Evolutionary conservation across 306 rosid species (phyloP).

Genomic region (Fagus crenata): DNA sequence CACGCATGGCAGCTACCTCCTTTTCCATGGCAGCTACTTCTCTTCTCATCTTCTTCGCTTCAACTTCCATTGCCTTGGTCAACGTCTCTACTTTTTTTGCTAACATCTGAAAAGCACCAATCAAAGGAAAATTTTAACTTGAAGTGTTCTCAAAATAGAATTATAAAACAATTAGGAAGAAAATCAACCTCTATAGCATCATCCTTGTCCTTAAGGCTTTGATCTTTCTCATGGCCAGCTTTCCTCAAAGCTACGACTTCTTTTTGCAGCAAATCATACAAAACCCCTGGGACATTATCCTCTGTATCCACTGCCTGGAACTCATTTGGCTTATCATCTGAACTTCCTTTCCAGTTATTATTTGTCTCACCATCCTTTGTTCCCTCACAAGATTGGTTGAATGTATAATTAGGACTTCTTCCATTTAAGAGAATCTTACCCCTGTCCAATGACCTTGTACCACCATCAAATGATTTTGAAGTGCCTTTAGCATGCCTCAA

Average conservation of each 20-base stretch:
- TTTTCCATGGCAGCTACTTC: conserved; percentile 98
- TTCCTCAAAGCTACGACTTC: conserved; percentile 90
- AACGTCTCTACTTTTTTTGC: conserved; percentile 98
- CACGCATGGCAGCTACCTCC: conserved; percentile 99
- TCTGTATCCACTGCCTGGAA: conserved; percentile 57
- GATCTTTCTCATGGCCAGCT: conserved; percentile 97
- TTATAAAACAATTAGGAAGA: conserved; percentile 21
- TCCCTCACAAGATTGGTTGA: conserved; percentile 78
- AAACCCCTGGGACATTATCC: conserved; percentile 81
- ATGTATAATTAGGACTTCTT: conserved; percentile 59
- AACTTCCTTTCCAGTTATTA: conserved; percentile 67
- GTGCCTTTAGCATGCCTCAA: conserved; percentile 96
- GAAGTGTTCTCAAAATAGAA: conserved; percentile 1
- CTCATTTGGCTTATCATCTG: conserved; percentile 77
- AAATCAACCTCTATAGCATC: conserved; percentile 88
- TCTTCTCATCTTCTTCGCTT: conserved; percentile 99
- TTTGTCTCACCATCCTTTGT: conserved; percentile 55
- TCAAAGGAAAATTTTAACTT: conserved; percentile 28
- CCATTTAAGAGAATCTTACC: conserved; percentile 82
- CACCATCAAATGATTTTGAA: conserved; percentile 98
- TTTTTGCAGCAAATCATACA: conserved; percentile 92
- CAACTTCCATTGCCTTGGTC: conserved; percentile 99
- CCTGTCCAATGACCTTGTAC: conserved; percentile 89
- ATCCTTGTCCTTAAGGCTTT: conserved; percentile 93
- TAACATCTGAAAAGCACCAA: conserved; percentile 62